Conservation (phyloP, 2,329 filamentous ascomycete species). For the Daldinia sp. region DNA sequence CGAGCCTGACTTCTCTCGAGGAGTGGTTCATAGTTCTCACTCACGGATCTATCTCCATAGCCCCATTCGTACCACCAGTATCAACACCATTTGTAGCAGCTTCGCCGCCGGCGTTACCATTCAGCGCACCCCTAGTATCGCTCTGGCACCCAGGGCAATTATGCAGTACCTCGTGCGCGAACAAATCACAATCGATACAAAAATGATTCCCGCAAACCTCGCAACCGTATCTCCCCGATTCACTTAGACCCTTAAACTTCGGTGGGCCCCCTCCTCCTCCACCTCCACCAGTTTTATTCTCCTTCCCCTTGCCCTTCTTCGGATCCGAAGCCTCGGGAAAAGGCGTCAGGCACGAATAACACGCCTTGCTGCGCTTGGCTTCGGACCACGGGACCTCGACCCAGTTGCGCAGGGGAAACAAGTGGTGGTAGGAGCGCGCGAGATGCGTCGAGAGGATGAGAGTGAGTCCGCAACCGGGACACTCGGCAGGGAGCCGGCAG, state of each 20-base stretch:
- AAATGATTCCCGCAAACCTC: constrained; percentile 89
- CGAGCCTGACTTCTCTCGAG: too few species aligned
- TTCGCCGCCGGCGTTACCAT: constrained; percentile 29
- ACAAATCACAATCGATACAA: constrained; percentile 97
- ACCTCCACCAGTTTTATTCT: constrained; percentile 27
- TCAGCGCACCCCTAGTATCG: constrained; percentile 49
- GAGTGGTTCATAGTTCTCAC: too few species aligned
- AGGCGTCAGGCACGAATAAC: constrained; percentile 77
- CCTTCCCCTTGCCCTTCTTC: constrained; percentile 36
- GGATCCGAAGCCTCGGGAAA: constrained; percentile 66
- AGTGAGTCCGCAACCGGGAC: constrained; percentile 88
- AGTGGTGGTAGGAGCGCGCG: constrained; percentile 90
- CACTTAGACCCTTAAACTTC: constrained; percentile 73
- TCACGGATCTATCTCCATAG: constrained; percentile 58
- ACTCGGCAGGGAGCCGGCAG: constrained; percentile 88
- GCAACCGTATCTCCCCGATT: constrained; percentile 89
- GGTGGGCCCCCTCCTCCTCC: constrained; percentile 34
- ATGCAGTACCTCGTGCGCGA: constrained; percentile 91
- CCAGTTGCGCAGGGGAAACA: constrained; percentile 93
- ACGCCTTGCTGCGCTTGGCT: constrained; percentile 69
- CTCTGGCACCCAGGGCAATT: constrained; percentile 92
- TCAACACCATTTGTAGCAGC: too few species aligned
- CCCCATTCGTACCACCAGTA: constrained; percentile 32
- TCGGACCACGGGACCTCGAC: constrained; percentile 84
- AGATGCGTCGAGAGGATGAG: constrained; percentile 94